Conservation (phyloP, 2,329 filamentous ascomycete genomes). For the Gaeumannomyces sp. region DNA sequence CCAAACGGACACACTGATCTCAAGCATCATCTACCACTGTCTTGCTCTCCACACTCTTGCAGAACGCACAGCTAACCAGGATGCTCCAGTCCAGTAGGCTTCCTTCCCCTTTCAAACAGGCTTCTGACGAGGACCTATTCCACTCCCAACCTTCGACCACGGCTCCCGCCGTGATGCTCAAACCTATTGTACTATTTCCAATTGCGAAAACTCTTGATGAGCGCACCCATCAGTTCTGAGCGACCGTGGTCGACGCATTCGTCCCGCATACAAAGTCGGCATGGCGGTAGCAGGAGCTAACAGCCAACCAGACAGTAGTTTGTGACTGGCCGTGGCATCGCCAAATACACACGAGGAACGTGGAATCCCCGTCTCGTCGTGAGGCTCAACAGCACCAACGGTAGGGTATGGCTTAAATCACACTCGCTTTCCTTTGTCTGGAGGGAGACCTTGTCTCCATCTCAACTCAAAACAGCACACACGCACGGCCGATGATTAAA, state of each 20-base stretch:
- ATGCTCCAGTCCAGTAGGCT: conserved; percentile 9
- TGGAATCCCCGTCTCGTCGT: background rate
- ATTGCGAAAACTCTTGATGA: conserved; percentile 30
- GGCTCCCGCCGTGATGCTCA: conserved; percentile 31
- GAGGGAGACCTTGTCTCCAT: background rate
- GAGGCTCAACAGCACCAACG: background rate
- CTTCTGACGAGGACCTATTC: background rate
- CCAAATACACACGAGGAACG: background rate
- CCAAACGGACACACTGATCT: conserved; percentile 43
- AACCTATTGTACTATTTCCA: conserved; percentile 36
- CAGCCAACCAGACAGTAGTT: background rate
- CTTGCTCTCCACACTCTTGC: conserved; percentile 5
- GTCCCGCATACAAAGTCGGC: background rate
- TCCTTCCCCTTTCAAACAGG: conserved; percentile 19
- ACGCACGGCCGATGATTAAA: conserved; percentile 54
- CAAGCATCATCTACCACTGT: conserved; percentile 11
- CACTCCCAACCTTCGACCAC: background rate
- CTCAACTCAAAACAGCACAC: conserved; percentile 3
- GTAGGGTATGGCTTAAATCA: conserved; percentile 3
- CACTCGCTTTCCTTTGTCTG: background rate
- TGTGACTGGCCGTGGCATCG: background rate
- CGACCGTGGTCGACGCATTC: background rate
- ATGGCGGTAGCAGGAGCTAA: background rate
- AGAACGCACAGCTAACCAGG: background rate
- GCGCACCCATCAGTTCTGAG: conserved; percentile 16